Evolutionary conservation across 345 rosid genomes (phyloP).

Genomic region (Anacardium occidentale): DNA sequence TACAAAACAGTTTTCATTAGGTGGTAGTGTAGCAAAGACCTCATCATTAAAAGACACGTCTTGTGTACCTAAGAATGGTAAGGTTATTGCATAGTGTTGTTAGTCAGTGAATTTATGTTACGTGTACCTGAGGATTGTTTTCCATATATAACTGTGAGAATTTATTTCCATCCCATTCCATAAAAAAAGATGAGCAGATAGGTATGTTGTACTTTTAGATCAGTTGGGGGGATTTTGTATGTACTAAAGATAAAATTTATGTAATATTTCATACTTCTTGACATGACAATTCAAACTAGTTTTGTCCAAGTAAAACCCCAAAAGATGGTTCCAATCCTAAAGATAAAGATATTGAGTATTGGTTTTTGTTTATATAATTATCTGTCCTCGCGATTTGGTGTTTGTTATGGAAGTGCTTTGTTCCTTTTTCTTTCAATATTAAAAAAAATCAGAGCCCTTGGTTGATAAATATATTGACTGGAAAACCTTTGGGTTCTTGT

Average conservation of each 20-base stretch:
- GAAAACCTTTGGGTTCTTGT: neutral
- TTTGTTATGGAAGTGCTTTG: too few species aligned
- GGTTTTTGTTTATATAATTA: neutral
- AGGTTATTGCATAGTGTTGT: slow-evolving; percentile 8
- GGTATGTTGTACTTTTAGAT: neutral
- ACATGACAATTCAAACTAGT: slow-evolving; percentile 5
- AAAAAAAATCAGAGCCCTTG: too few species aligned
- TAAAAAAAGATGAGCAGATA: neutral
- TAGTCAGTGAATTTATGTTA: too few species aligned
- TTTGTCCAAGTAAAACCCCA: slow-evolving; percentile 37
- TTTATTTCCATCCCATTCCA: neutral
- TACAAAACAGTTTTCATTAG: slow-evolving; percentile 51
- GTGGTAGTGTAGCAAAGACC: slow-evolving; percentile 46
- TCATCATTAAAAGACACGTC: slow-evolving; percentile 45
- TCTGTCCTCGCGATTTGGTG: neutral
- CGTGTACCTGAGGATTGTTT: too few species aligned
- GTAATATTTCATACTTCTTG: neutral
- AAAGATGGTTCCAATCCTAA: slow-evolving; percentile 41
- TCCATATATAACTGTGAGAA: neutral
- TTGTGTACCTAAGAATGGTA: slow-evolving; percentile 54
- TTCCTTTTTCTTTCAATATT: too few species aligned
- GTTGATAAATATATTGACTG: neutral
- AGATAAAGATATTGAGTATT: slow-evolving; percentile 40
- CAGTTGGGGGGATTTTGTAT: neutral
- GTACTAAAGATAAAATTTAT: neutral